Base-by-base conservation (phyloP, 2,329 filamentous ascomycete species). In the Endothia cerciana region DNA sequence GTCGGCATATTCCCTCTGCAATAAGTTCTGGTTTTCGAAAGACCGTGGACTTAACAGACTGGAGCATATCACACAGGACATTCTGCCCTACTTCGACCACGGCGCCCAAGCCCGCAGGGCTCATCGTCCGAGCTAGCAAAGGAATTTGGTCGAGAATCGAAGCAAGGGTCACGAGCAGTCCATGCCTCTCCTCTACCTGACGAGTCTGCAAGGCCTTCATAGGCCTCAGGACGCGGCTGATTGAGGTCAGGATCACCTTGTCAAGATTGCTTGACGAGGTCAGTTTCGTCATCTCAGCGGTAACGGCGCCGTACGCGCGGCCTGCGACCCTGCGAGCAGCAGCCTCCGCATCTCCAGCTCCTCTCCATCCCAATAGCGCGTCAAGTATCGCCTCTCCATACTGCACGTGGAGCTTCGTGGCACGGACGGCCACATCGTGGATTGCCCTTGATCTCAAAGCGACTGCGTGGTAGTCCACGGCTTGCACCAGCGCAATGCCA, bases 401-500 rank as follows among this genome's bases (percentile, higher is more conserved):
- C 69, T 91, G 92, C 1, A 80, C 72, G 38, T 88, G 86, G 5
- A 98, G 79, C n/a, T 79, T 80, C 0, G 91, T 87, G 0, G 91
- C 90, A 45, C 84, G 84, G 15, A 87, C 79, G 0, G 92, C 89
- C 13, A 98, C 92, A 57, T 94, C 87, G 49, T 88, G 84, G 72
- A 97, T 89, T 3, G 94, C 94, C 70, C 92, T 86, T 19, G 91
- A 90, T 30, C 94, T 86, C n/a, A 96, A 84, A 2, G 95, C 94
- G 25, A 99, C 93, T 45, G 92, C 87, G 75, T 97, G 93, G 73
- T 97, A 99, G 74, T 99, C 95, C 1, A 98, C 92, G 1, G 87
- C 85, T 74, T 98, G 95, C 0, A 98, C 93, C 1, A 98, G 83
- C 51, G 87, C 79, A 65, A 99, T 98, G 0, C 94, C 95, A 72